Evolutionary conservation across 305 asterid genomes (phyloP), one percentile per base, ranked within the genome.

Genomic region (Nicotiana rustica): DNA sequence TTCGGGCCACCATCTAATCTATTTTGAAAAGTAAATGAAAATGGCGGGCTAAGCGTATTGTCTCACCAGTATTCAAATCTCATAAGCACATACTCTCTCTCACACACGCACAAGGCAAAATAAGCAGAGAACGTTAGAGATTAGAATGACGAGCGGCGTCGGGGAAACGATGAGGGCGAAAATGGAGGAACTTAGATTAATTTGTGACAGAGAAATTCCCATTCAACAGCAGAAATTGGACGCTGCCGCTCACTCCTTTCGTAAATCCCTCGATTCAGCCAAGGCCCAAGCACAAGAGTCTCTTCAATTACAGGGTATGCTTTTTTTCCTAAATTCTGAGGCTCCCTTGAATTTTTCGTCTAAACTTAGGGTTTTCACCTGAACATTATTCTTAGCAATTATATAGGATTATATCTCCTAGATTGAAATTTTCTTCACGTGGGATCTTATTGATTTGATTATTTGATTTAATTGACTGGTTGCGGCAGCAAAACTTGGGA

Each of bases 171-270:
- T 83, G 68, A 85, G 88, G 55, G 44, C 73, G 36, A 90, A 84
- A 83, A 90, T 94, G 97, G 92, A 87, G 60, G 96, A 94, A 82
- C 35, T 75, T 85, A 91, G 93, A 81, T 52, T 92, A 67, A 88
- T 86, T n/a, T 91, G 96, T 83, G 98, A 89, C 56, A 86, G 91
- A 82, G 95, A 93, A 85, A 91, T 91, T 73, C 88, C 90, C 36
- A 90, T 88, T 85, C 96, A 89, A 87, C 93, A 89, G 84, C 92
- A 88, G 65, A 86, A 90, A 62, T 65, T 93, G 67, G 98, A 93
- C 52, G 52, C 92, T 55, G 81, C 87, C 75, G 80, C 41, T 17
- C 18, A 49, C 33, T 31, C 78, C 60, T 85, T 87, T 41, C 84
- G 75, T 29, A 83, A 82, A 67, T 82, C 82, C 14, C 90, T 92